These are phyloP conservation scores for Trametes sanguinea DNA, from an alignment of 768 basidiomycete genomes.

Conservation along the genomic window DNA sequence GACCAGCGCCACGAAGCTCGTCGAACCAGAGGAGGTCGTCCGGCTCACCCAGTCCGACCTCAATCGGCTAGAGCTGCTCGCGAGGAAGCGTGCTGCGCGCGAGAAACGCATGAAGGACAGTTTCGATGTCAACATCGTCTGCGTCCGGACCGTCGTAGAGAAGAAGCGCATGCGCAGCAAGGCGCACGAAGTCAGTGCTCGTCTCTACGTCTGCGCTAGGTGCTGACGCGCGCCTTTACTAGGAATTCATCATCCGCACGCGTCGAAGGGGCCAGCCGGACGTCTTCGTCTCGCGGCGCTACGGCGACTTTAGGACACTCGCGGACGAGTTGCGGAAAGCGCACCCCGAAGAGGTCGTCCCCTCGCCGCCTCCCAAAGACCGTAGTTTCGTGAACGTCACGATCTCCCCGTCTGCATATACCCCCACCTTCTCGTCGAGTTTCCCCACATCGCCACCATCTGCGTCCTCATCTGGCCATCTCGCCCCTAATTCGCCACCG, in stretches of 20 bases:
- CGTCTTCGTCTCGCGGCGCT: slow-evolving; percentile 86
- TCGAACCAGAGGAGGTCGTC: slow-evolving; percentile 87
- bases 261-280: slow-evolving; percentile 70
- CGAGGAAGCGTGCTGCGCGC: slow-evolving; percentile 61
- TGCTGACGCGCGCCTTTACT: neutral
- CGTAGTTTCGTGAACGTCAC: slow-evolving; percentile 62
- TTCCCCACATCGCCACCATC: slow-evolving; percentile 16
- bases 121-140: slow-evolving; percentile 91
- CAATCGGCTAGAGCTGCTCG: slow-evolving; percentile 71
- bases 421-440: neutral
- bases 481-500: slow-evolving; percentile 5
- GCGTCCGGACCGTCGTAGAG: slow-evolving; percentile 80
- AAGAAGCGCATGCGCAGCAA: slow-evolving; percentile 85
- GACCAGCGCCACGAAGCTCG: slow-evolving; percentile 77
- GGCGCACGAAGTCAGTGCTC: slow-evolving; percentile 76
- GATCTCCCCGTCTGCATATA: slow-evolving; percentile 31
- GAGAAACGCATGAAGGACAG: slow-evolving; percentile 48
- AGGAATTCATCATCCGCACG: slow-evolving; percentile 97
- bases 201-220: neutral
- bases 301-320: slow-evolving; percentile 93
- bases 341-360: slow-evolving; percentile 81
- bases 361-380: slow-evolving; percentile 87
- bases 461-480: slow-evolving; percentile 9
- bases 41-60: slow-evolving; percentile 85
- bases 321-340: slow-evolving; percentile 87